Evolutionary conservation across 352 stramenopile species (phyloP).

Genomic region (Pythium myriotylum): DNA sequence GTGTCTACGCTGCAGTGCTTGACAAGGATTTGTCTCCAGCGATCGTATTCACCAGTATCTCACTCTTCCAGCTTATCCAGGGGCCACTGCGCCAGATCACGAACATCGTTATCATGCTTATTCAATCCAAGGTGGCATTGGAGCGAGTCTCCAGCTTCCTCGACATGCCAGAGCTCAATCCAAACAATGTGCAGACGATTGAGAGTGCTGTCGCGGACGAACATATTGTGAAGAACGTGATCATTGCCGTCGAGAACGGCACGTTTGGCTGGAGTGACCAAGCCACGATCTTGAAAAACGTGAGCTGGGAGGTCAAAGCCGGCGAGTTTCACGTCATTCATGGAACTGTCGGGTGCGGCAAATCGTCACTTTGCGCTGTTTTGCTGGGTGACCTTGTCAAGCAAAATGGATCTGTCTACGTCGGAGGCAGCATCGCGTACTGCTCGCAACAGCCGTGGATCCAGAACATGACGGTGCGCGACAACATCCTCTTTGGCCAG

Average conservation of each 20-base stretch:
- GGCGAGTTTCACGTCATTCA: constrained; percentile 87
- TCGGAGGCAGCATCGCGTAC: constrained; percentile 58
- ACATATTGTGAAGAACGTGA: background rate
- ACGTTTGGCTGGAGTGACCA: background rate
- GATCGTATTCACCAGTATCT: constrained; percentile 59
- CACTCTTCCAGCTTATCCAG: constrained; percentile 77
- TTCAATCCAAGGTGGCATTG: too few relatives aligned
- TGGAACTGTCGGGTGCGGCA: constrained; percentile 87
- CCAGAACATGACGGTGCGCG: constrained; percentile 86
- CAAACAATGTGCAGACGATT: constrained; percentile 16
- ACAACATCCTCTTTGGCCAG: constrained; percentile 96
- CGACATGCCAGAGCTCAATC: constrained; percentile 39
- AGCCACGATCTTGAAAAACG: constrained; percentile 37
- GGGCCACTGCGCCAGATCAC: constrained; percentile 44
- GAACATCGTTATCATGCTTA: constrained; percentile 54
- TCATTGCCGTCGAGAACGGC: constrained; percentile 3
- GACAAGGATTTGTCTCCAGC: constrained; percentile 86
- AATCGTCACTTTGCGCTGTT: constrained; percentile 88
- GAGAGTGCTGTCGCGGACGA: background rate
- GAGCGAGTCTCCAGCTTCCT: constrained; percentile 37
- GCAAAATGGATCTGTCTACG: too few relatives aligned
- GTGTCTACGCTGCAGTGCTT: constrained; percentile 37
- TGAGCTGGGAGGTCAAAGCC: constrained; percentile 55
- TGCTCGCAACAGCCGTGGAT: constrained; percentile 87
- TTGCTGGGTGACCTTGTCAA: too few relatives aligned